phyloP scores from a whole-genome alignment of 352 stramenopile genomes.

The Discostella stelligera region DNA sequence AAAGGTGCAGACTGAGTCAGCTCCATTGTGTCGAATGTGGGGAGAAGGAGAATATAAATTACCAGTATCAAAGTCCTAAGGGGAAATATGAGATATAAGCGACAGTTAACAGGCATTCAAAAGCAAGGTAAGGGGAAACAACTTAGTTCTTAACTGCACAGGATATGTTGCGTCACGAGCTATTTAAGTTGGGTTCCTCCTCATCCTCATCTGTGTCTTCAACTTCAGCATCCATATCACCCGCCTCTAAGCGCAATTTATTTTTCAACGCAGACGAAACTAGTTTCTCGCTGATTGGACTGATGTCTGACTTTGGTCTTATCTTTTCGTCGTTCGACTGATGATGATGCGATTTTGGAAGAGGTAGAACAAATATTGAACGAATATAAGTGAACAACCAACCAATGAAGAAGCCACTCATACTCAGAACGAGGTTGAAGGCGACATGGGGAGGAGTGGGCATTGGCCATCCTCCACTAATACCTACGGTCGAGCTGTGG shows the following conservation, averaged over 20 bases:
- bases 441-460: constrained; percentile 59
- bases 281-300: constrained; percentile 8
- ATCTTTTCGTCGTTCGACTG: not conserved
- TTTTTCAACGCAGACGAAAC: constrained; percentile 26
- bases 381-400: constrained; percentile 38
- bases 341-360: not conserved
- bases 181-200: constrained; percentile 1
- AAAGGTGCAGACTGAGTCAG: constrained; percentile 36
- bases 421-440: constrained; percentile 48
- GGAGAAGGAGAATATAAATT: constrained; percentile 53
- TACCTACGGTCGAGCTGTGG: constrained; percentile 50
- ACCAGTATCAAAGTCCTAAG: constrained; percentile 11
- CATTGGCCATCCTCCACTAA: constrained; percentile 52
- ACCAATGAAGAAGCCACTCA: constrained; percentile 68
- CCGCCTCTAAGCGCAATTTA: constrained; percentile 6
- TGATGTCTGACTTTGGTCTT: not conserved
- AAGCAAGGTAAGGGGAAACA: not conserved
- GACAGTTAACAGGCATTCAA: not conserved
- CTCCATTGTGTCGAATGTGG: constrained; percentile 58
- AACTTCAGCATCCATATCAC: not conserved
- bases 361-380: constrained; percentile 20
- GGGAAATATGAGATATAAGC: not conserved
- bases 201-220: constrained; percentile 11
- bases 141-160: not conserved
- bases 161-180: constrained; percentile 1